Percentiles rank a stretch among this genome's conserved stretches.
Conservation (phyloP, 345 rosid genomes). For the Citrus unshiu region DNA sequence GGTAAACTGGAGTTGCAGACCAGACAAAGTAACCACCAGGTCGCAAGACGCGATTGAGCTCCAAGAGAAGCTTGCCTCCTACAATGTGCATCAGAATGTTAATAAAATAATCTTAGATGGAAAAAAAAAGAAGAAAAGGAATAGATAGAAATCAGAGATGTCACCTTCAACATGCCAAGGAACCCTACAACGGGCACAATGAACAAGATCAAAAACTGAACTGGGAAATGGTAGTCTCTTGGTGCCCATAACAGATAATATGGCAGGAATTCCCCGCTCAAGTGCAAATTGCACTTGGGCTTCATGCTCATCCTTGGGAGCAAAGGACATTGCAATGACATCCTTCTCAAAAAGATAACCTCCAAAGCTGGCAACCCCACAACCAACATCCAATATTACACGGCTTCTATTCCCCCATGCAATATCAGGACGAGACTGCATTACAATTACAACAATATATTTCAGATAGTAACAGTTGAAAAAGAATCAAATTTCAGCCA, state of each 20-base stretch:
- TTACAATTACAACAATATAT: not conserved
- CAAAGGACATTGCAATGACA: slow-evolving; percentile 82
- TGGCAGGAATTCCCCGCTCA: slow-evolving; percentile 89
- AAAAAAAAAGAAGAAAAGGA: too few relatives aligned
- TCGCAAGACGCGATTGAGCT: slow-evolving; percentile 79
- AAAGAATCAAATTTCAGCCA: not conserved
- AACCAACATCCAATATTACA: slow-evolving; percentile 84
- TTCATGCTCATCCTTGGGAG: slow-evolving; percentile 95
- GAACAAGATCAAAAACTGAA: slow-evolving; percentile 70
- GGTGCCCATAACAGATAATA: slow-evolving; percentile 83
- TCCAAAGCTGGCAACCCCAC: slow-evolving; percentile 94
- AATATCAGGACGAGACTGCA: slow-evolving; percentile 58
- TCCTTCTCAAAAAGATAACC: slow-evolving; percentile 83
- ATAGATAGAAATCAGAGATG: not conserved
- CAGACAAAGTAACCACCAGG: slow-evolving; percentile 96
- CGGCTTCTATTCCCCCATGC: slow-evolving; percentile 77
- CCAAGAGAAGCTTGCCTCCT: slow-evolving; percentile 95
- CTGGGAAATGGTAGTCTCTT: slow-evolving; percentile 79
- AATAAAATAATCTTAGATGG: too few relatives aligned
- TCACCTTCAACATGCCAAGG: slow-evolving; percentile 95
- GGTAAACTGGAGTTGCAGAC: slow-evolving; percentile 96
- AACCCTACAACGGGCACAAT: slow-evolving; percentile 94
- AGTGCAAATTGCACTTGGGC: slow-evolving; percentile 92
- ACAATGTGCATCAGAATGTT: slow-evolving; percentile 21
- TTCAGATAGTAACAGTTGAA: not conserved